Base-by-base conservation (phyloP, 345 rosid genomes). In the Kernera saxatilis region DNA sequence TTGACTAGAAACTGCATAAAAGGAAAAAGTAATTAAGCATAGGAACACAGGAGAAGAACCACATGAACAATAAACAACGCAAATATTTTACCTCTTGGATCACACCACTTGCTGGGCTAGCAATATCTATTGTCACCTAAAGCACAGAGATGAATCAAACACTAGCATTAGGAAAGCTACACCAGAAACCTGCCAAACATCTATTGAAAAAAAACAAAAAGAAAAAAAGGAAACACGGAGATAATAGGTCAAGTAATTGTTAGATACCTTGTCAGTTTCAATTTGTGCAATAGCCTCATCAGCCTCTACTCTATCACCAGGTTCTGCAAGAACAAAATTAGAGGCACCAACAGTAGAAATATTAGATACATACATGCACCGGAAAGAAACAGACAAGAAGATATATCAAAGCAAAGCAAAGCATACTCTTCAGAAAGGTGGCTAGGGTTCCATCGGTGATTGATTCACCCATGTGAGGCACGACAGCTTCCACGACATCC, bases 201-300 rank as follows among this genome's bases (percentile, higher is more conserved):
- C 11, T 48, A 51, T 26, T 27, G 12, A n/a, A 43, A 23, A 56
- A 49, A 23, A 40, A 25, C 3, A 7, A 9, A 43, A 46, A 22
- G 14, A 40, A 22, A 53, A 7, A 9, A 43, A 46, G 17, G 14
- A 40, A 22, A 53, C 8, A 69, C 9, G 36, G 19, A 60, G 35
- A 77, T 6, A 17, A 14, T n/a, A 22, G 27, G 26, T 19, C n/a
- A 59, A 43, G 54, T 14, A 61, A 14, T 0, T 51, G 45, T 26
- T 52, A 45, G 29, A 37, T 74, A 94, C 99, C 88, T 94, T 94
- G 82, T 94, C 98, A 2, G 99, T 94, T 78, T 94, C 99, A 66
- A 94, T 88, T 78, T 94, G 98, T 58, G 98, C 99, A 82, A 91
- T 91, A 40, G 92, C 73, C 76, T 94, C 98, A 57, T 94, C 99